Conservation (phyloP, 768 basidiomycete species). For the Mycena rosella region DNA sequence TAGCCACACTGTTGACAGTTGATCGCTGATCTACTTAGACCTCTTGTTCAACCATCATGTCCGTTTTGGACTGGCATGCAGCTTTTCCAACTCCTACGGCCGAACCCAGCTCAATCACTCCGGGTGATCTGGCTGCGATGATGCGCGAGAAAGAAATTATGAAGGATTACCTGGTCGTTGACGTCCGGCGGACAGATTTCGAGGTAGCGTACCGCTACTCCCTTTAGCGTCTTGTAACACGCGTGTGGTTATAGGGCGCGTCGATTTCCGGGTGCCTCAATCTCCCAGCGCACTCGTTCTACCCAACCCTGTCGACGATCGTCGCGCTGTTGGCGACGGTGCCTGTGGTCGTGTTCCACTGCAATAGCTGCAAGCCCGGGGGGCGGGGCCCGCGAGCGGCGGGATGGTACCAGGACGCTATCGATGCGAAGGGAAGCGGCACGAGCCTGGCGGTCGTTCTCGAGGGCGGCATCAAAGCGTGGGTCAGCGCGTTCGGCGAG, state of each 20-base stretch:
- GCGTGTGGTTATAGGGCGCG: conserved; percentile 8
- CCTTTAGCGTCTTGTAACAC: background rate
- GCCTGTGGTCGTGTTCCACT: conserved; percentile 32
- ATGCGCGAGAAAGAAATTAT: conserved; percentile 22
- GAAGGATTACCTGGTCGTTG: conserved; percentile 34
- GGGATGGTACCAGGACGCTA: conserved; percentile 29
- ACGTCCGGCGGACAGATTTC: conserved; percentile 33
- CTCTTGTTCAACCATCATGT: background rate
- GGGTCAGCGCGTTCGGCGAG: conserved; percentile 21
- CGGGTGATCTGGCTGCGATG: conserved; percentile 19
- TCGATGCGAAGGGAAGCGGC: background rate
- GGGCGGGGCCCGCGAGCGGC: conserved; percentile 21
- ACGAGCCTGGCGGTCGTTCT: conserved; percentile 25
- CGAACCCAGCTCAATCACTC: conserved; percentile 13
- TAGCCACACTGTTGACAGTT: too few species aligned
- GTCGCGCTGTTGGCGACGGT: conserved; percentile 8
- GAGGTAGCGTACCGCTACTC: conserved; percentile 20
- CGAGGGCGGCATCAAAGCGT: conserved; percentile 29
- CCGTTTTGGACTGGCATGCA: conserved; percentile 25
- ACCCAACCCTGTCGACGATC: conserved; percentile 29
- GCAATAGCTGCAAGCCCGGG: conserved; percentile 32
- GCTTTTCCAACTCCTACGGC: conserved; percentile 26
- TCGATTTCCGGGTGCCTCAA: conserved; percentile 27
- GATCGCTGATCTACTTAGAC: too few species aligned
- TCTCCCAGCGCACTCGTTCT: conserved; percentile 35